Percentiles rank a stretch among this genome's conserved stretches.
Evolutionary conservation across 805 yeast genomes (phyloP).

Genomic region (Torulaspora microellipsoides): DNA sequence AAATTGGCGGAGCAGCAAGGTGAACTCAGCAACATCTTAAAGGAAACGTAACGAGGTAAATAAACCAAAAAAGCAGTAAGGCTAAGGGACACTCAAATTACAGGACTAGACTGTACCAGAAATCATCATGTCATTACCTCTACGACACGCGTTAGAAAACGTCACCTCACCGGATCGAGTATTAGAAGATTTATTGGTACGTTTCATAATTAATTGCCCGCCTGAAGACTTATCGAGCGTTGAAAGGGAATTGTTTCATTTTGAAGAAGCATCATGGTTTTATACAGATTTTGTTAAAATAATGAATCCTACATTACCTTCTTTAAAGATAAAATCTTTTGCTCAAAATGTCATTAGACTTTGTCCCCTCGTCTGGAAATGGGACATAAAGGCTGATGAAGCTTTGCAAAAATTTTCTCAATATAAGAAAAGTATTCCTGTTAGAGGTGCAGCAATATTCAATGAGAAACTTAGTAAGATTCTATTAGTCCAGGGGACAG

Average conservation of each 20-base stretch:
- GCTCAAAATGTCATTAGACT: constrained; percentile 60
- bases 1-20: too few species aligned
- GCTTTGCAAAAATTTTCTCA: constrained; percentile 75
- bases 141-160: constrained; percentile 51
- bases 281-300: constrained; percentile 78
- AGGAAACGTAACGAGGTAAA: too few species aligned
- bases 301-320: constrained; percentile 70
- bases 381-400: constrained; percentile 71
- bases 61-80: too few species aligned
- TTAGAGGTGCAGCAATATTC: constrained; percentile 89
- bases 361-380: constrained; percentile 76
- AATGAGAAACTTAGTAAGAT: constrained; percentile 65
- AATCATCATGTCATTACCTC: constrained; percentile 51
- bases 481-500: constrained; percentile 79
- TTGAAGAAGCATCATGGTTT: constrained; percentile 98
- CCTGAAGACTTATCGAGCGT: constrained; percentile 70
- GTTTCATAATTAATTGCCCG: constrained; percentile 90
- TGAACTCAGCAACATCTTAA: too few species aligned
- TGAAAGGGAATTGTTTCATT: constrained; percentile 79
- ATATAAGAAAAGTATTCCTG: constrained; percentile 89
- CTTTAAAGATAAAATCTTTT: constrained; percentile 71
- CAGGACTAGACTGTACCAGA: too few species aligned
- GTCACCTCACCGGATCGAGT: constrained; percentile 63
- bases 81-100: too few species aligned
- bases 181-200: constrained; percentile 78